Evolutionary conservation across 2,329 filamentous ascomycete species (phyloP).

Genomic region (Fusarium albidum): DNA sequence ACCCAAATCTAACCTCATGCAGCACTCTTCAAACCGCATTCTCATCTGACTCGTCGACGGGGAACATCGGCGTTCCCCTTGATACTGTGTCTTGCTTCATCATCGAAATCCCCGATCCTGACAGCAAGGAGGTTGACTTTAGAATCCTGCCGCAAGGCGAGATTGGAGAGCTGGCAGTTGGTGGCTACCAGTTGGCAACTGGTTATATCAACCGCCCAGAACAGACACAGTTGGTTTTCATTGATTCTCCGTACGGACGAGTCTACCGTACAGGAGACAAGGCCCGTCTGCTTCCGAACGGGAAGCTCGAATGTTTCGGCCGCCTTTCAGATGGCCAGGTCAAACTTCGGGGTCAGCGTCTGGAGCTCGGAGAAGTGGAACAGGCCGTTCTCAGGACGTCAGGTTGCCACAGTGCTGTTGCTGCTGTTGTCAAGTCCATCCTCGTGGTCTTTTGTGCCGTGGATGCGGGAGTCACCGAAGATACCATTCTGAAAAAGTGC

Average conservation of each 20-base stretch:
- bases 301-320: slow-evolving; percentile 83
- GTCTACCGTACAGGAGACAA: slow-evolving; percentile 89
- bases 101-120: slow-evolving; percentile 55
- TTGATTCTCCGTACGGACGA: slow-evolving; percentile 71
- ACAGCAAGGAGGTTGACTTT: slow-evolving; percentile 43
- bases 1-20: slow-evolving; percentile 6
- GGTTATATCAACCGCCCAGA: slow-evolving; percentile 84
- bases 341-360: slow-evolving; percentile 83
- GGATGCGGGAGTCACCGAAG: slow-evolving; percentile 46
- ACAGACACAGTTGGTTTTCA: slow-evolving; percentile 76
- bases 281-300: slow-evolving; percentile 71
- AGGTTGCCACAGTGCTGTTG: slow-evolving; percentile 72
- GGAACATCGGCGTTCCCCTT: slow-evolving; percentile 80
- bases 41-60: slow-evolving; percentile 61
- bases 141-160: slow-evolving; percentile 70
- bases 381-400: slow-evolving; percentile 69
- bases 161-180: slow-evolving; percentile 81
- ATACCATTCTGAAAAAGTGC: slow-evolving; percentile 66
- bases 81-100: slow-evolving; percentile 84
- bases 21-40: slow-evolving; percentile 77
- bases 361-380: slow-evolving; percentile 83
- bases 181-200: slow-evolving; percentile 79
- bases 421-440: slow-evolving; percentile 70
- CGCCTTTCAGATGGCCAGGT: slow-evolving; percentile 83
- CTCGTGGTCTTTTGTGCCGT: slow-evolving; percentile 79